Evolutionary conservation across 768 basidiomycete genomes (phyloP), one percentile per base, ranked within the genome.

Genomic region (Serendipita indica): DNA sequence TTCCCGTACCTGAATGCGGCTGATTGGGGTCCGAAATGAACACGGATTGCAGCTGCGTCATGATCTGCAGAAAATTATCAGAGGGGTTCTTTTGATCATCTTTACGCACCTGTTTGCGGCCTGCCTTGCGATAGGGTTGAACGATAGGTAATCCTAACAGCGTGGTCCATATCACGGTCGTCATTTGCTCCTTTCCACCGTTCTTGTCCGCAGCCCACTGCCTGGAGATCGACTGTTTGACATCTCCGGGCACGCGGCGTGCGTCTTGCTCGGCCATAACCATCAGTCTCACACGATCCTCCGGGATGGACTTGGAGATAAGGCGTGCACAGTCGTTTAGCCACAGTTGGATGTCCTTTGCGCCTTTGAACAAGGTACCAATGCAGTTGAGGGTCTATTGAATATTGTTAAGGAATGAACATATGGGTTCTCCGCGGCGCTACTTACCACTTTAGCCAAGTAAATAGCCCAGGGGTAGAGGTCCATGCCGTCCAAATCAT

Each of bases 161-260:
- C 0, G 94, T 93, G 20, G 92, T 96, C 96, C 96, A 99, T 28
- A 93, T 83, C 3, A 99, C 90, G 4, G 83, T 77, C 20, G 90
- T 86, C 94, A 98, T 97, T 69, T 92, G 87, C 67, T 94, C 91
- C 71, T 85, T 86, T 66, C 76, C 77, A 62, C 88, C 65, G 18
- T 79, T 73, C 4, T 69, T 69, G 14, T 68, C 65, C 2, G 72
- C 64, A 3, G 70, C 57, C 43, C 13, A 33, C 34, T 60, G 39
- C 39, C n/a, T 39, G 58, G 60, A 67, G 33, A 58, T 63, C 13
- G 62, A 60, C 39, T 57, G 45, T 1, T 27, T 41, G 28, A 60
- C 60, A 45, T 63, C 58, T 27, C 54, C 57, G 34, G 41, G 37
- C n/a, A 35, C 46, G 1, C 33, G n/a, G 20, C 25, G 67, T 60